These are phyloP conservation scores for Quercus mongolica DNA, from an alignment of 306 rosid species.

Conservation along the genomic window DNA sequence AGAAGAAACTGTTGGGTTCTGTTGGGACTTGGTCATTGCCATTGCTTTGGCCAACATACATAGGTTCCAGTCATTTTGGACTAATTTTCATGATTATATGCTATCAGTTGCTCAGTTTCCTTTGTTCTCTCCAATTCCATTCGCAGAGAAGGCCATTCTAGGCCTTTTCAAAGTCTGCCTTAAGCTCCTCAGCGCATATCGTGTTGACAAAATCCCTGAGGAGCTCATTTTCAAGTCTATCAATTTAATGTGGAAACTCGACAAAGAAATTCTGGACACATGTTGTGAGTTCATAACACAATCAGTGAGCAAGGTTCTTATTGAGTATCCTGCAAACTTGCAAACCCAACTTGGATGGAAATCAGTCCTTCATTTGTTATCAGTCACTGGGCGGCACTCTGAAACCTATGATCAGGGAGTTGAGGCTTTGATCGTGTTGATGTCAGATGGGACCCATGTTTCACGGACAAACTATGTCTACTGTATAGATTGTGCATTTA, in stretches of 20 bases:
- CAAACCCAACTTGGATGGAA: slow-evolving; percentile 83
- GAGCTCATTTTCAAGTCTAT: slow-evolving; percentile 87
- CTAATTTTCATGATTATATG: slow-evolving; percentile 62
- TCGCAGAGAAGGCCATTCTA: slow-evolving; percentile 67
- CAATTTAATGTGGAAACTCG: slow-evolving; percentile 89
- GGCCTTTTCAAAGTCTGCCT: slow-evolving; percentile 65
- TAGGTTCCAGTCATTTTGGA: slow-evolving; percentile 73
- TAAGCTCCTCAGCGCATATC: slow-evolving; percentile 46
- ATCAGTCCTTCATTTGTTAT: slow-evolving; percentile 62
- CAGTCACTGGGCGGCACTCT: slow-evolving; percentile 62
- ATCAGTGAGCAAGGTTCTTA: slow-evolving; percentile 49
- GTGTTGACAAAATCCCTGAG: slow-evolving; percentile 55
- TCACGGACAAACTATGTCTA: slow-evolving; percentile 53
- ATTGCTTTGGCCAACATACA: slow-evolving; percentile 49
- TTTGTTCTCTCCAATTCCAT: slow-evolving; percentile 80
- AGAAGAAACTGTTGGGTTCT: slow-evolving; percentile 86
- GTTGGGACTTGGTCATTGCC: slow-evolving; percentile 83
- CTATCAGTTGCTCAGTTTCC: slow-evolving; percentile 78
- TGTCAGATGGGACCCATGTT: slow-evolving; percentile 52
- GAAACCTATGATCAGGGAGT: slow-evolving; percentile 70
- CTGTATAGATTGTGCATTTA: slow-evolving; percentile 72
- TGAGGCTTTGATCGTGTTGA: slow-evolving; percentile 57
- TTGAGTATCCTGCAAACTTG: slow-evolving; percentile 65
- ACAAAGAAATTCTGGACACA: slow-evolving; percentile 74
- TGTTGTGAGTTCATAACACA: slow-evolving; percentile 57